Percentiles rank a stretch among this genome's conserved stretches.
These are phyloP conservation scores for Cryptococcus sp. DNA, from an alignment of 1,284 basidiomycete species.

Conservation along the genomic window DNA sequence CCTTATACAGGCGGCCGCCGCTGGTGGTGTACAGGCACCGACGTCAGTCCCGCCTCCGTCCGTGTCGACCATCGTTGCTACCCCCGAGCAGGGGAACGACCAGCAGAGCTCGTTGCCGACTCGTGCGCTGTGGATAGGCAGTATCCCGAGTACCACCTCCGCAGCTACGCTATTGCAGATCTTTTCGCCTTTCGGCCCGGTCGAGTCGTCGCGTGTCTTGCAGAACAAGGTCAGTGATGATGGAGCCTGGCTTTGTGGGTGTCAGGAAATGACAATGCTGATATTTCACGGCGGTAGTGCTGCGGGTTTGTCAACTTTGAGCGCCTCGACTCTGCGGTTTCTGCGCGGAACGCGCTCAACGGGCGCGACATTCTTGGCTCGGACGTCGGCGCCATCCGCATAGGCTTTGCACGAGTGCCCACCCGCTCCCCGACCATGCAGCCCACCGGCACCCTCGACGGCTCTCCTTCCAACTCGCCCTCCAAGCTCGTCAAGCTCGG, in stretches of 20 bases:
- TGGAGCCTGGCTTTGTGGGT: constrained; percentile 40
- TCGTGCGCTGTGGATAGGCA: constrained; percentile 91
- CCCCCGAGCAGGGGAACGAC: constrained; percentile 19
- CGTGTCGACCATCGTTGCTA: constrained; percentile 20
- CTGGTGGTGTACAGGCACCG: no score
- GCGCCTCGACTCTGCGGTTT: constrained; percentile 89
- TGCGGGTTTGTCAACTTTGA: constrained; percentile 83
- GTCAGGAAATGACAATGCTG: neutral
- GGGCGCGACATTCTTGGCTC: constrained; percentile 91
- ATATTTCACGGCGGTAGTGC: constrained; percentile 15
- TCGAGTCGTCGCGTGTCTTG: constrained; percentile 91
- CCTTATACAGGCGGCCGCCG: constrained; percentile 15
- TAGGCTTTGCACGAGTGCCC: constrained; percentile 93
- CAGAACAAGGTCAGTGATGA: constrained; percentile 83
- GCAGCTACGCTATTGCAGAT: constrained; percentile 76
- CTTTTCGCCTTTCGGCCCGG: constrained; percentile 94
- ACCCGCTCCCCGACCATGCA: constrained; percentile 58
- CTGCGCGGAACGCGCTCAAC: constrained; percentile 90
- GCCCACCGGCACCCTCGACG: neutral
- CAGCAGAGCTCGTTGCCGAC: constrained; percentile 67
- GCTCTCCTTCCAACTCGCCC: constrained; percentile 25
- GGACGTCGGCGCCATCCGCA: constrained; percentile 91
- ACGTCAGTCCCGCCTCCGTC: constrained; percentile 51
- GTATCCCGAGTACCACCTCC: constrained; percentile 87
- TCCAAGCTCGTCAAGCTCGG: constrained; percentile 58